Conservation (phyloP, 345 rosid species). For the Aquilaria yunnanensis region DNA sequence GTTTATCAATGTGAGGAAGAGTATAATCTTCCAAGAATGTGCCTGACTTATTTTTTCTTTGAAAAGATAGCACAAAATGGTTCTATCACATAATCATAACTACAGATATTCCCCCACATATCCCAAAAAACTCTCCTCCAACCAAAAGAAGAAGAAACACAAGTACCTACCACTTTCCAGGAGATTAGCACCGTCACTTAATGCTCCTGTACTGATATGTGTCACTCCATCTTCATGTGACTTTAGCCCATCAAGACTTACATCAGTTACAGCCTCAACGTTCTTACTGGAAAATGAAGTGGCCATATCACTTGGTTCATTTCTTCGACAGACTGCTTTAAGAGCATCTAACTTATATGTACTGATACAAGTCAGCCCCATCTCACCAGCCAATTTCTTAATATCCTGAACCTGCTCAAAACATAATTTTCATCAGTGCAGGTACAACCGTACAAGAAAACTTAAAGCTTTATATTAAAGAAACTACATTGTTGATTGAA, state of each 20-base stretch:
- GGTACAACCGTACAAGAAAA: neutral
- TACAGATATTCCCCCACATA: neutral
- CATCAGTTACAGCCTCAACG: constrained; percentile 17
- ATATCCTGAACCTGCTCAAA: constrained; percentile 57
- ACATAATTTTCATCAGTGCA: constrained; percentile 6
- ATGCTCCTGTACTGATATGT: constrained; percentile 21
- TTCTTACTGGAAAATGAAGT: constrained; percentile 17
- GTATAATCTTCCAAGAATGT: too few relatives aligned
- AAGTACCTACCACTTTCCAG: constrained; percentile 34
- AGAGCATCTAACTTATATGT: constrained; percentile 85
- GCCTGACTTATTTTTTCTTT: too few relatives aligned
- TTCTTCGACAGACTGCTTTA: constrained; percentile 61
- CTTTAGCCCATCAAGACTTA: constrained; percentile 23
- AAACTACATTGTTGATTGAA: constrained; percentile 3
- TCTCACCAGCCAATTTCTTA: constrained; percentile 76
- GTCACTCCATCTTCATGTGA: constrained; percentile 24
- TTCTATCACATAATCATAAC: too few relatives aligned
- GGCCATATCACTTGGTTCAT: constrained; percentile 27
- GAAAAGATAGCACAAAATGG: too few relatives aligned
- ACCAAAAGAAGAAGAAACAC: neutral
- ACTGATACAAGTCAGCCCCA: constrained; percentile 77
- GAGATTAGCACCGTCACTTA: constrained; percentile 21
- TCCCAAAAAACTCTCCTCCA: neutral
- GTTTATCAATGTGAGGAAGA: too few relatives aligned
- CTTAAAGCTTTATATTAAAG: neutral